Evolutionary conservation across 2,329 filamentous ascomycete genomes (phyloP).

Genomic region (Cercospora beticola): DNA sequence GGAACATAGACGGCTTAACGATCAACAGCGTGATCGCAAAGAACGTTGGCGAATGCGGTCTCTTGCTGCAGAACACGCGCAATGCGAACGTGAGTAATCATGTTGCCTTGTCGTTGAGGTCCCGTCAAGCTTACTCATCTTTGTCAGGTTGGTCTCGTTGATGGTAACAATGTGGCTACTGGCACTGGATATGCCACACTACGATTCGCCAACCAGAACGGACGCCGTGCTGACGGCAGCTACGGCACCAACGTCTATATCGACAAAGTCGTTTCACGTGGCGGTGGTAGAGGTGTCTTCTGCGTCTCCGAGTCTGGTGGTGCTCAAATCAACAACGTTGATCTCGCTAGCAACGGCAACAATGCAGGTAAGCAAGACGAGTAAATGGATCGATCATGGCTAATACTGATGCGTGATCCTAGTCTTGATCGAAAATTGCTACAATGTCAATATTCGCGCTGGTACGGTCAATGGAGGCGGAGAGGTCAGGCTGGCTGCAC

Average conservation of each 20-base stretch:
- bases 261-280: slow-evolving; percentile 56
- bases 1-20: slow-evolving; percentile 58
- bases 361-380: slow-evolving; percentile 42
- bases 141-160: slow-evolving; percentile 52
- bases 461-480: slow-evolving; percentile 57
- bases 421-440: slow-evolving; percentile 61
- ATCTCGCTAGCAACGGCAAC: slow-evolving; percentile 55
- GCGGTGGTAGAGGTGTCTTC: slow-evolving; percentile 58
- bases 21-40: slow-evolving; percentile 55
- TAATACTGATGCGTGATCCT: slow-evolving; percentile 40
- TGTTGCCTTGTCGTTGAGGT: not conserved
- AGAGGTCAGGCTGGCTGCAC: slow-evolving; percentile 55
- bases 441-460: slow-evolving; percentile 53
- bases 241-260: slow-evolving; percentile 56
- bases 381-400: too few relatives aligned
- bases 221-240: slow-evolving; percentile 48
- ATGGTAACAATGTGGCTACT: slow-evolving; percentile 55
- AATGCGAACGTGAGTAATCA: slow-evolving; percentile 43
- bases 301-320: slow-evolving; percentile 58
- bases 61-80: slow-evolving; percentile 56
- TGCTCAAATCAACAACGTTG: slow-evolving; percentile 51
- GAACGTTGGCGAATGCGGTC: slow-evolving; percentile 56
- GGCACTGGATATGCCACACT: slow-evolving; percentile 58
- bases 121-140: not conserved
- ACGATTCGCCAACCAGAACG: slow-evolving; percentile 59